Evolutionary conservation across 1,284 basidiomycete genomes (phyloP).

Genomic region (Stygiomarasmius scandens): DNA sequence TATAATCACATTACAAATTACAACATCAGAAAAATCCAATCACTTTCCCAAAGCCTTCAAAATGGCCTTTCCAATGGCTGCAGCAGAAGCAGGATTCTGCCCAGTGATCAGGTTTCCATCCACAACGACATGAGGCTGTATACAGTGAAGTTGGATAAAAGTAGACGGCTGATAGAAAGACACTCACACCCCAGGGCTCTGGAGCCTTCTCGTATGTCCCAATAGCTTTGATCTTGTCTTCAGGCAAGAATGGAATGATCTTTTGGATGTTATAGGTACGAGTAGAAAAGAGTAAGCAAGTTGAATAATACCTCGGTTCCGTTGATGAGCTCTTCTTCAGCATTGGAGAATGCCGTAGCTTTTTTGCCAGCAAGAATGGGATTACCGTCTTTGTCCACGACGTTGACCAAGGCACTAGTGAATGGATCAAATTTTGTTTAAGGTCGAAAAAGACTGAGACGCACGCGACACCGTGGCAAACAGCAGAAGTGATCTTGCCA

Average conservation of each 20-base stretch:
- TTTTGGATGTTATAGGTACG: constrained; percentile 14
- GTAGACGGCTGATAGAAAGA: constrained; percentile 1
- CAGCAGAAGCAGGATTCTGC: constrained; percentile 74
- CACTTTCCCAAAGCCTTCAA: constrained; percentile 25
- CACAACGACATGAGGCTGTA: constrained; percentile 44
- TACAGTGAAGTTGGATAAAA: not conserved
- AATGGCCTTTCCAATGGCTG: constrained; percentile 50
- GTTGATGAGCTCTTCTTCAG: constrained; percentile 59
- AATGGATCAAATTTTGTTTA: too few species aligned
- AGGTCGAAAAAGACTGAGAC: constrained; percentile 12
- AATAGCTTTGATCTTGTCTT: constrained; percentile 59
- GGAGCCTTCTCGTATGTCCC: constrained; percentile 63
- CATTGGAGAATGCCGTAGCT: constrained; percentile 73
- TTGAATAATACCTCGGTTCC: constrained; percentile 38
- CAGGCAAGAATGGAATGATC: constrained; percentile 72
- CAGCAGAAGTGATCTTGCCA: constrained; percentile 62
- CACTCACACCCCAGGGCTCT: constrained; percentile 58
- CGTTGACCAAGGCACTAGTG: constrained; percentile 54
- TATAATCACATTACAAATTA: too few species aligned
- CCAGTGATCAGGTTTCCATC: constrained; percentile 57
- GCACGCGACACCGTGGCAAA: constrained; percentile 77
- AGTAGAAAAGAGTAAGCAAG: too few species aligned
- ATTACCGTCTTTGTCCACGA: constrained; percentile 54
- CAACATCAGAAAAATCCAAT: not conserved
- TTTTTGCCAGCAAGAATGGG: constrained; percentile 65